A percentile compares a stretch with the other conserved stretches of the same genome.
Evolutionary conservation across 1,284 basidiomycete species (phyloP).

Genomic region (Coniferiporia sulphurascens): DNA sequence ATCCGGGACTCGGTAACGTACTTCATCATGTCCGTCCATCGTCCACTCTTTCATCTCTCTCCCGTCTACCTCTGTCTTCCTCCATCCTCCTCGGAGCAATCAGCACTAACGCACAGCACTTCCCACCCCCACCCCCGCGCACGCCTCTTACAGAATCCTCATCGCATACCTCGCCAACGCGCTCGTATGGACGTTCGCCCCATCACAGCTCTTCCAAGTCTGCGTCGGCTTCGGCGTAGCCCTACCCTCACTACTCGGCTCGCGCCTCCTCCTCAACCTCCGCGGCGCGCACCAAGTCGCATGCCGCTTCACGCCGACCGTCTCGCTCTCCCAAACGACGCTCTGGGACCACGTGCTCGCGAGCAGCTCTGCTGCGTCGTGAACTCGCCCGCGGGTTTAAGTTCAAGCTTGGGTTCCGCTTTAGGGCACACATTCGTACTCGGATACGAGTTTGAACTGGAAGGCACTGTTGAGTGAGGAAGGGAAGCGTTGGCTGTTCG

Average conservation of each 20-base stretch:
- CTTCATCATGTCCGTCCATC: neutral
- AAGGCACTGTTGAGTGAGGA: no score
- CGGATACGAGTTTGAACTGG: no score
- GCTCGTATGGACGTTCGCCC: conserved; percentile 9
- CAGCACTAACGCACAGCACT: neutral
- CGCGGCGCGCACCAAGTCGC: conserved; percentile 1
- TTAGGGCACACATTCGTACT: neutral
- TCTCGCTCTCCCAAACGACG: conserved; percentile 1
- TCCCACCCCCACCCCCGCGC: neutral
- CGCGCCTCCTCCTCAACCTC: conserved; percentile 8
- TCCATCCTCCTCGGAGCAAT: no score
- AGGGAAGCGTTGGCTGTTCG: no score
- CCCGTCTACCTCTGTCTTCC: neutral
- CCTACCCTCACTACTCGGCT: conserved; percentile 4
- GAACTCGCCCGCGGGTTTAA: neutral
- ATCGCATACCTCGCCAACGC: conserved; percentile 2
- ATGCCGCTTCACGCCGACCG: conserved; percentile 1
- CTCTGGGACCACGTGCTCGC: conserved; percentile 5
- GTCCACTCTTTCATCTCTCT: neutral
- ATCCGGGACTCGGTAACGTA: conserved; percentile 1
- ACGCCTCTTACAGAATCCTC: neutral
- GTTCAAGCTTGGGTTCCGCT: neutral
- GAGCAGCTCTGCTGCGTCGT: neutral
- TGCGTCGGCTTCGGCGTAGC: conserved; percentile 8
- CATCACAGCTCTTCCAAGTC: conserved; percentile 2